phyloP scores from a whole-genome alignment of 1,284 basidiomycete genomes.

The Pseudozyma thailandica region DNA sequence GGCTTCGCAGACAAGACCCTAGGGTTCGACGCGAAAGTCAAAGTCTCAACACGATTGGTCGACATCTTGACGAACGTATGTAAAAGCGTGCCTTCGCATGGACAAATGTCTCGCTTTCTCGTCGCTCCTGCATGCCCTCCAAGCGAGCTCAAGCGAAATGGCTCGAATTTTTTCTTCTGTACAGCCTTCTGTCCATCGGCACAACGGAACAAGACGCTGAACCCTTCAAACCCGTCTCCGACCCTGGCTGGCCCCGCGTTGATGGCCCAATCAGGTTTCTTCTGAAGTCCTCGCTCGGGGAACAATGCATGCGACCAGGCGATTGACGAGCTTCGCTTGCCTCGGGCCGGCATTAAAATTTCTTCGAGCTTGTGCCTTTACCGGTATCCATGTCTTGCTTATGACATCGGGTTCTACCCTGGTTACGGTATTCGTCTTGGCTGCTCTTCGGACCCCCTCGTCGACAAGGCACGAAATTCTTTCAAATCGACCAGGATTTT shows the following conservation, averaged over 20 bases:
- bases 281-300: background rate
- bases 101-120: background rate
- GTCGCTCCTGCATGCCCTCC: background rate
- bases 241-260: background rate
- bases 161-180: too few species aligned
- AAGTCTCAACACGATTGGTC: slow-evolving; percentile 1
- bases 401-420: background rate
- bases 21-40: slow-evolving; percentile 6
- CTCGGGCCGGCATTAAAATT: slow-evolving; percentile 7
- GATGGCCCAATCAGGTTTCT: background rate
- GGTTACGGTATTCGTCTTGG: slow-evolving; percentile 5
- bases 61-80: background rate
- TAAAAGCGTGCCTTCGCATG: too few species aligned
- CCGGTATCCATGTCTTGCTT: background rate
- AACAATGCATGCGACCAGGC: background rate
- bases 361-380: background rate
- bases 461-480: slow-evolving; percentile 29
- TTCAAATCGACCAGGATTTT: too few species aligned
- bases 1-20: slow-evolving; percentile 7
- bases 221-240: background rate
- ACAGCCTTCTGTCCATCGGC: too few species aligned
- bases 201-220: background rate
- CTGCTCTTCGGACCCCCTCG: slow-evolving; percentile 26
- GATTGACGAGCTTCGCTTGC: background rate
- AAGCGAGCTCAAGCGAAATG: slow-evolving; percentile 4